These are phyloP conservation scores for Metschnikowia amazonensis DNA, from an alignment of 805 yeast species.

Conservation along the genomic window DNA sequence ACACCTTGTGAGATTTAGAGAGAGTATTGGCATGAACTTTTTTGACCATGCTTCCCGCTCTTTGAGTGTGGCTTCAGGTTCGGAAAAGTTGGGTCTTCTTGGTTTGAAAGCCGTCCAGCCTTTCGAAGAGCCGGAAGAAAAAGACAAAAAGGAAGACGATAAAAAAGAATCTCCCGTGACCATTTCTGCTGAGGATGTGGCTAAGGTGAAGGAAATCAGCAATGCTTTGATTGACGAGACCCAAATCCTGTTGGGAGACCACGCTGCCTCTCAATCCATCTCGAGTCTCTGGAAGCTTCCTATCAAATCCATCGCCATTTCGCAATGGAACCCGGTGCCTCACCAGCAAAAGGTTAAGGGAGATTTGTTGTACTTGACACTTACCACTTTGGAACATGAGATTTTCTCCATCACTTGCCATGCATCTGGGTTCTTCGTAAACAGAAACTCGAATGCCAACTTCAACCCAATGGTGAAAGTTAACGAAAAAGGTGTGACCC, in stretches of 20 bases:
- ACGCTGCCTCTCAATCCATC: constrained; percentile 28
- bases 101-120: constrained; percentile 32
- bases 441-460: constrained; percentile 58
- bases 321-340: constrained; percentile 87
- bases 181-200: constrained; percentile 29
- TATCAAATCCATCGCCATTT: constrained; percentile 52
- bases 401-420: constrained; percentile 74
- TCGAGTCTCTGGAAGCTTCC: constrained; percentile 41
- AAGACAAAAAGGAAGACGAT: constrained; percentile 11
- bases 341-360: constrained; percentile 60
- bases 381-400: constrained; percentile 79
- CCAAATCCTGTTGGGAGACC: constrained; percentile 5
- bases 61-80: constrained; percentile 46
- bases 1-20: constrained; percentile 64
- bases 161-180: constrained; percentile 9
- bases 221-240: constrained; percentile 7
- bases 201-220: constrained; percentile 15
- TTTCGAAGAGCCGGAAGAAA: constrained; percentile 6
- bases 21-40: constrained; percentile 49
- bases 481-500: constrained; percentile 33
- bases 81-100: constrained; percentile 44
- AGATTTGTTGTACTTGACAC: constrained; percentile 71
- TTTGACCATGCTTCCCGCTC: constrained; percentile 42
- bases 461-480: constrained; percentile 63
- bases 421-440: constrained; percentile 74